These are phyloP conservation scores for Coemansia pectinata DNA, from an alignment of 192 early-diverging fungal species.

Conservation along the genomic window DNA sequence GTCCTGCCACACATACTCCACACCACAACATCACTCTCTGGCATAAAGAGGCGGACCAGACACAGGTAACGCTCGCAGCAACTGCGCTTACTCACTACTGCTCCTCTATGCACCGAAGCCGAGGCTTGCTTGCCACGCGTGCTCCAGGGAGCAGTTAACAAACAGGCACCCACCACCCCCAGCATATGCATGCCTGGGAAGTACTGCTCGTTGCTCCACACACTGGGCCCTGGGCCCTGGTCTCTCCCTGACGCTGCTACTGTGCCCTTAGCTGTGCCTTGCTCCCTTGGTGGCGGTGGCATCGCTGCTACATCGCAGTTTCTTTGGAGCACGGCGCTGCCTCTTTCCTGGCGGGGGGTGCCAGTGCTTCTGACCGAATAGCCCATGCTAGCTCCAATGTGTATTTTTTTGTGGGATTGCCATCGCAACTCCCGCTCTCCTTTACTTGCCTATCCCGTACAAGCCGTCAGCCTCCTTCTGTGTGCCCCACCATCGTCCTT, in stretches of 20 bases:
- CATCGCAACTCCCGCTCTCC: background rate
- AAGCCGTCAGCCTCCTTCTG: background rate
- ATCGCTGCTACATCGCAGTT: slow-evolving; percentile 9
- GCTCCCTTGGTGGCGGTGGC: background rate
- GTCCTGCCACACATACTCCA: slow-evolving; percentile 1
- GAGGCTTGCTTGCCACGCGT: background rate
- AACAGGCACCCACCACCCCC: slow-evolving; percentile 8
- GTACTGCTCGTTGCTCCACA: background rate
- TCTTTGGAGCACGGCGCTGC: background rate
- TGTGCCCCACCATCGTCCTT: background rate
- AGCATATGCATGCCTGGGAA: background rate
- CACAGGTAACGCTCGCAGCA: slow-evolving; percentile 33
- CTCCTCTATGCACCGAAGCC: background rate
- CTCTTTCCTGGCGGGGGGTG: background rate
- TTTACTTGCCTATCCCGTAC: background rate
- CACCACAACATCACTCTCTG: background rate
- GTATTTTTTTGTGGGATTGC: slow-evolving; percentile 7
- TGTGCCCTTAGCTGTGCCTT: background rate
- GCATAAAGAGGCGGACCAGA: slow-evolving; percentile 17
- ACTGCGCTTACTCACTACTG: slow-evolving; percentile 11
- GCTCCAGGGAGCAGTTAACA: slow-evolving; percentile 17
- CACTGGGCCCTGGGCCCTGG: slow-evolving; percentile 4
- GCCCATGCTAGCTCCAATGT: slow-evolving; percentile 1
- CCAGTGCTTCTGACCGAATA: background rate
- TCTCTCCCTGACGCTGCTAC: background rate